Base-by-base conservation (phyloP, 2,329 filamentous ascomycete species). In the Fusarium continuum region DNA sequence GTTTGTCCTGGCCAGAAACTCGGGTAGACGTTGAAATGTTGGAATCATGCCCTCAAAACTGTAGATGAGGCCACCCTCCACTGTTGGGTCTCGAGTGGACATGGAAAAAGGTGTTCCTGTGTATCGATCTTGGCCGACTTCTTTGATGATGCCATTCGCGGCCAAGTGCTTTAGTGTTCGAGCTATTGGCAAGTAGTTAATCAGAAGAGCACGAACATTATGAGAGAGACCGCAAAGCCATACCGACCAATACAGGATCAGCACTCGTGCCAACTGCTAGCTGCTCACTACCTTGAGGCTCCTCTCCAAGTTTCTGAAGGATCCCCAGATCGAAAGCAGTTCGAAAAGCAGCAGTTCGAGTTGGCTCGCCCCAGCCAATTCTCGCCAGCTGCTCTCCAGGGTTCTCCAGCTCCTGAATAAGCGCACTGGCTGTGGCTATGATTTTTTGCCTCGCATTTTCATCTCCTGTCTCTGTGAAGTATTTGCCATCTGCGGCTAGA, bases 1-100 rank as follows among this genome's bases (percentile, higher is more conserved):
- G 6, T 64, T 63, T 10, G 63, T 76, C 45, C 72, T 73, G 17
- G 70, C 65, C 1, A 77, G 62, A 40, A 75, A 78, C 7, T 57
- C 51, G 2, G 75, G 73, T 10, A 78, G 52, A 14, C 74, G 75
- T 6, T 71, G 67, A 32, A 67, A 65, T 0, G 49, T 67, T 6
- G 46, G 57, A 6, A 63, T 54, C 54, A 67, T 63, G 13, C 54
- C 54, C 17, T 68, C 52, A 8, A 61, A 68, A 23, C 54, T 67
- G 23, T 55, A 68, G 8, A 50, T 65, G n/a, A 68, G 38, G 3
- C 64, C 57, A 0, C 32, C 57, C 3, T 39, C 23, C 14, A 67
- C 61, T 6, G 55, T 63, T 8, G 45, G 57, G 31, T 59, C 64
- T 20, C 67, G 39, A 10, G 51, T 64, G 3, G 47, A 47, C 44